Evolutionary conservation across 352 stramenopile species (phyloP), one percentile per base, ranked within the genome.

Genomic region (Thalassiosira hispida): DNA sequence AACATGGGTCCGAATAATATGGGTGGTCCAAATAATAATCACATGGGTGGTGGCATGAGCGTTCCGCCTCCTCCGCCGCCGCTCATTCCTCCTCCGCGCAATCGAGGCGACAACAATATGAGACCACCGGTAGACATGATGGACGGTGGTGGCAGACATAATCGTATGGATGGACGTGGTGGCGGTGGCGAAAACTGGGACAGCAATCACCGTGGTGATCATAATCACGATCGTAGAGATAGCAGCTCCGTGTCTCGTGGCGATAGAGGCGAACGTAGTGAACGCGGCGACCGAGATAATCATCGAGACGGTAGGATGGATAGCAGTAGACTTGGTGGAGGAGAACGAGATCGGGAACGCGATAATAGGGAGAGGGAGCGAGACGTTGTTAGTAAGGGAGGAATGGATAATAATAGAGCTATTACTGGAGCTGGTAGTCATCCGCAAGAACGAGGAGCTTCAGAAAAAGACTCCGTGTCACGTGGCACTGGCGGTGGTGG

Each of bases 121-220:
- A n/a, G n/a, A n/a, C n/a, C n/a, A n/a, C n/a, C n/a, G n/a, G n/a
- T n/a, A n/a, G n/a, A n/a, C n/a, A n/a, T n/a, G n/a, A n/a, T 62
- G 82, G 52, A 73, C 62, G 16, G 74, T 83, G 31, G 77, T 74
- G 73, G 67, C 22, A 4, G 42, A 33, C 22, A 65, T 60, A 55
- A 74, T 40, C 33, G 71, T 66, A 49, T 46, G 53, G 20, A 64
- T 75, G 23, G 38, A 46, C 31, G 72, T 23, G 57, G 49, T 18
- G 59, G 44, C 46, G 27, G 33, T 33, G 18, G 29, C 47, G 70
- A 77, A 11, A n/a, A 42, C 12, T 44, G 40, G 1, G 35, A 69
- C 38, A 31, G 29, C 18, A 46, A 23, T n/a, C 22, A 49, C 18
- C 16, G 31, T 51, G 29, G 11, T 57, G 44, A 16, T 5, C 44